phyloP scores from a whole-genome alignment of 257 asterid species.

The Solanum chiquidenum region DNA sequence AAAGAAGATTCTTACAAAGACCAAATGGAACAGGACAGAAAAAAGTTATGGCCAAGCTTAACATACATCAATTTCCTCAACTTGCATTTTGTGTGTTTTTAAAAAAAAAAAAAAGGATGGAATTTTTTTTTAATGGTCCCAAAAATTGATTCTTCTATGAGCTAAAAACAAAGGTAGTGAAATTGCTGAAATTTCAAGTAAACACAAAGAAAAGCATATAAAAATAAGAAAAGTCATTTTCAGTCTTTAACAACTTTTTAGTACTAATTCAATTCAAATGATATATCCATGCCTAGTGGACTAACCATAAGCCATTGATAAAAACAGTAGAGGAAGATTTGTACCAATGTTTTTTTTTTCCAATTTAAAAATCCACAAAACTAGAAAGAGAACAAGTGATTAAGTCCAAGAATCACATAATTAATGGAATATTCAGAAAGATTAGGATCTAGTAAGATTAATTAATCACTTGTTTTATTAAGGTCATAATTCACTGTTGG shows the following conservation, averaged over 20 bases:
- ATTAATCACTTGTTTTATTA: slow-evolving; percentile 4
- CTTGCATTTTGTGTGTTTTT: slow-evolving; percentile 21
- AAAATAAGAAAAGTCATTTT: slow-evolving; percentile 11
- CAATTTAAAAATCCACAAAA: not conserved
- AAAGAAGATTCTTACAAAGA: slow-evolving; percentile 39
- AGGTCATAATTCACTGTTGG: not conserved
- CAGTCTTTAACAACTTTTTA: slow-evolving; percentile 11
- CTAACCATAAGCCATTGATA: slow-evolving; percentile 4
- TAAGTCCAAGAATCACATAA: not conserved
- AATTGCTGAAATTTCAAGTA: slow-evolving; percentile 20
- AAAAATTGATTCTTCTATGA: slow-evolving; percentile 27
- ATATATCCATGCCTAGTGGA: slow-evolving; percentile 2
- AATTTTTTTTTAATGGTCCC: slow-evolving; percentile 32
- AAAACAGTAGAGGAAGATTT: not conserved
- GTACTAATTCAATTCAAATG: not conserved
- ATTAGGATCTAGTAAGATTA: not conserved
- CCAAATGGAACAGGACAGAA: slow-evolving; percentile 45
- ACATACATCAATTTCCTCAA: slow-evolving; percentile 40
- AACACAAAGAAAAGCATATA: not conserved
- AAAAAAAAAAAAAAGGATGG: not conserved
- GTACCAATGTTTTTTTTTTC: not conserved
- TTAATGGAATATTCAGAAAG: not conserved
- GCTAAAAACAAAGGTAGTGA: slow-evolving; percentile 12
- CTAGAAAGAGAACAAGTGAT: not conserved
- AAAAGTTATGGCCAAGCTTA: slow-evolving; percentile 45